Conservation (phyloP, 2,329 filamentous ascomycete species). For the Colletotrichum sp. region DNA sequence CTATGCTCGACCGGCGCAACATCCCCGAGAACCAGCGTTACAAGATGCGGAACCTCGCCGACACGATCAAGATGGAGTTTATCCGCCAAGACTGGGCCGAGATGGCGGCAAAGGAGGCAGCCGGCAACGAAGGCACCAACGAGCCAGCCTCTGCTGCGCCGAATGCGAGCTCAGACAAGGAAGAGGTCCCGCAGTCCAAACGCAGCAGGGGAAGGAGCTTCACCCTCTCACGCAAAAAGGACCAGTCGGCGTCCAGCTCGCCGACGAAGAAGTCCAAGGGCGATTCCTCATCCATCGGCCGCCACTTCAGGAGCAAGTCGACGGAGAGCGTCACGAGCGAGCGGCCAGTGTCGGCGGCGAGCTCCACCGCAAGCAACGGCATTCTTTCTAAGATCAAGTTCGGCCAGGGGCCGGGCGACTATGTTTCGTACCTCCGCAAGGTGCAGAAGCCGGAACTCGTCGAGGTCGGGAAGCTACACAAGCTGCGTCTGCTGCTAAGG, state of each 20-base stretch:
- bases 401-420: conserved; percentile 78
- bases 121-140: conserved; percentile 49
- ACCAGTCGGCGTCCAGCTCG: conserved; percentile 62
- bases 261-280: conserved; percentile 77
- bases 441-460: conserved; percentile 81
- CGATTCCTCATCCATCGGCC: conserved; percentile 61
- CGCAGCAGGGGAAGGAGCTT: conserved; percentile 77
- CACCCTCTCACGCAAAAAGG: conserved; percentile 70
- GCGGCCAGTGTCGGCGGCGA: conserved; percentile 54
- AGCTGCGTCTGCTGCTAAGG: conserved; percentile 83
- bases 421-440: conserved; percentile 84
- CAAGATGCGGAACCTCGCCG: conserved; percentile 89
- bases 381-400: conserved; percentile 74
- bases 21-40: conserved; percentile 93
- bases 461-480: conserved; percentile 95
- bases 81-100: conserved; percentile 87
- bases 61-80: conserved; percentile 94
- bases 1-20: conserved; percentile 81
- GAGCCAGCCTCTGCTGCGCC: conserved; percentile 30
- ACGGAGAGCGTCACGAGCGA: conserved; percentile 71
- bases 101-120: conserved; percentile 54
- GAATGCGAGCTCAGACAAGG: conserved; percentile 42
- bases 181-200: conserved; percentile 53
- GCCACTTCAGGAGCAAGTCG: conserved; percentile 74
- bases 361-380: conserved; percentile 59